These are phyloP conservation scores for Dalechampia spathulata DNA, from an alignment of 441 rosid genomes.

Conservation along the genomic window DNA sequence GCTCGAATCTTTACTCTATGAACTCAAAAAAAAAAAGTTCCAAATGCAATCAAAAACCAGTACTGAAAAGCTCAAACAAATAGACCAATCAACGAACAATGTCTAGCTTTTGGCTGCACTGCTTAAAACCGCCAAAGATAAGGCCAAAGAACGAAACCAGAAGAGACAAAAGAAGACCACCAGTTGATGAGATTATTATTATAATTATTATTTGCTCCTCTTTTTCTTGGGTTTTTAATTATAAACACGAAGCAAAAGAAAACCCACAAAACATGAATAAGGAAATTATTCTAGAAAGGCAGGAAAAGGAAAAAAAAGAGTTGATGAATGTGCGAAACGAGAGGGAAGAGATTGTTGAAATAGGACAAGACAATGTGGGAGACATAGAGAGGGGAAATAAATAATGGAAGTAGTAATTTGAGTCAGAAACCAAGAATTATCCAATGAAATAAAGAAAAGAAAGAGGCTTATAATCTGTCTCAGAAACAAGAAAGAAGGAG, in stretches of 20 bases:
- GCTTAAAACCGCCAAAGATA: neutral
- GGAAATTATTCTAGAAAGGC: no score
- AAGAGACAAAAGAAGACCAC: slow-evolving; percentile 11
- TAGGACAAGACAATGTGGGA: slow-evolving; percentile 70
- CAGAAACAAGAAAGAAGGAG: slow-evolving; percentile 35
- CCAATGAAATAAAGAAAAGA: slow-evolving; percentile 16
- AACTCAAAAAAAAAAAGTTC: slow-evolving; percentile 3
- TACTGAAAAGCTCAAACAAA: slow-evolving; percentile 14
- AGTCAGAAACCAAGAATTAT: no score
- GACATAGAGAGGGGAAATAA: slow-evolving; percentile 32
- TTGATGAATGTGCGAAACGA: slow-evolving; percentile 31
- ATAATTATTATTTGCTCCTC: no score
- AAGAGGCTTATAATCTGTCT: slow-evolving; percentile 22
- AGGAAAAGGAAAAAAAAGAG: no score
- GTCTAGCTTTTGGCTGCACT: neutral
- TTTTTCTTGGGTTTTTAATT: neutral
- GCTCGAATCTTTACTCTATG: slow-evolving; percentile 1
- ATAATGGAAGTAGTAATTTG: no score
- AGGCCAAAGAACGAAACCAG: neutral
- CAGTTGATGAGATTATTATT: no score
- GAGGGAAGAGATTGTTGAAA: slow-evolving; percentile 60
- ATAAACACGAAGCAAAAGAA: slow-evolving; percentile 7
- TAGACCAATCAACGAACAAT: slow-evolving; percentile 23
- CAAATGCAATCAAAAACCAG: slow-evolving; percentile 11
- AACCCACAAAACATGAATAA: slow-evolving; percentile 19